Base-by-base conservation (phyloP, 169 alveolate genomes). In the Toxoplasma gondii region DNA sequence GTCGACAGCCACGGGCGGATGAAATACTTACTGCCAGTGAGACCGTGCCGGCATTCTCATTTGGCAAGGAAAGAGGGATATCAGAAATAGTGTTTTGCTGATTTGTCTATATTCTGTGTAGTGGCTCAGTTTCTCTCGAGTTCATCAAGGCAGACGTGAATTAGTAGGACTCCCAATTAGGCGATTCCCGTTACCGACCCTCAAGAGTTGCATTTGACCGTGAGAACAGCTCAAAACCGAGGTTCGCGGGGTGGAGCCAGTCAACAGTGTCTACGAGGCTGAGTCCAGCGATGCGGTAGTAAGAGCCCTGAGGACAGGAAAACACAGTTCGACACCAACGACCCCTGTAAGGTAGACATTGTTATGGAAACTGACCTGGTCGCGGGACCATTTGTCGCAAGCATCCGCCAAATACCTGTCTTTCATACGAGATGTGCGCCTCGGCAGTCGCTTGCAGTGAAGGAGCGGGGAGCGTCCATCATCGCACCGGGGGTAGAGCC, bases 231-330 rank as follows among this genome's bases (percentile, higher is more conserved):
- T 87, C 81, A 87, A 87, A 27, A 0, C 92, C 92, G 45, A 87
- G 80, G 80, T 87, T 45, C 36, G 43, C 92, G 29, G 92, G 92
- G 80, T 87, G 81, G 29, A 87, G 80, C 92, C 92, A 87, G 92
- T 87, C 92, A 44, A 54, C 53, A 39, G 36, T 87, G 92, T 87
- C 92, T 43, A 54, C 74, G 34, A 87, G 44, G n/a, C 81, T 45
- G 81, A 27, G 34, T n/a, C 92, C 92, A 34, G 58, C 92, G 17
- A 87, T 49, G 27, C 74, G 43, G 49, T 87, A 87, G 29, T 34
- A 49, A 29, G 93, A 17, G 58, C 93, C 78, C 78, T 88, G 93
- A 24, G 27, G 27, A 12, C 92, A 87, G 10, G 38, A 36, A 81
- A 22, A 16, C 58, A 34, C 44, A 39, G 43, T 70, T n/a, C 27